Evolutionary conservation across 73 alveolate species (phyloP).

Genomic region (Paramecium pentaurelia): DNA sequence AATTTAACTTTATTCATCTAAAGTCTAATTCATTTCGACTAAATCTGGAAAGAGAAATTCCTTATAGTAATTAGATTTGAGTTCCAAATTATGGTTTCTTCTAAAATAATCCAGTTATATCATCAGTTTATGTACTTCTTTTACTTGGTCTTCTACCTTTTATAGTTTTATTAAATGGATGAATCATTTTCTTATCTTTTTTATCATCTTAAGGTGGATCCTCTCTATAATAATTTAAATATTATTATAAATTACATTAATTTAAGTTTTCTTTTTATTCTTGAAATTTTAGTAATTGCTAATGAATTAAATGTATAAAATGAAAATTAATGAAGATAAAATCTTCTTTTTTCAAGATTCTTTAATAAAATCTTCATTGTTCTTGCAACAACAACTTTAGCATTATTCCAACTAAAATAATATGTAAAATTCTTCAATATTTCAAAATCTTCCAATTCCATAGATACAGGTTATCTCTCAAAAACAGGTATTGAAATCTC

Average conservation of each 20-base stretch:
- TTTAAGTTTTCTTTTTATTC: constrained; percentile 22
- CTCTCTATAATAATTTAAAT: neutral
- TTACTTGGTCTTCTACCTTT: neutral
- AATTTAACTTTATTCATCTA: neutral
- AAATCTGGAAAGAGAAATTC: neutral
- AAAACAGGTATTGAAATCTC: neutral
- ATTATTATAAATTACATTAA: neutral
- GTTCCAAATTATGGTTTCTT: neutral
- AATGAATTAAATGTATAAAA: neutral
- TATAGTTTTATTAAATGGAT: neutral
- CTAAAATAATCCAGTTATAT: neutral
- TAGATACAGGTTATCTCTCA: neutral
- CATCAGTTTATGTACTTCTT: neutral
- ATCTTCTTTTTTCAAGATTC: neutral
- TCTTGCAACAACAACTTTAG: neutral
- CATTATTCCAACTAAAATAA: constrained; percentile 17
- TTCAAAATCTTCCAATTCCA: constrained; percentile 38
- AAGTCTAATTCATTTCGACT: neutral
- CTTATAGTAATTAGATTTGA: neutral
- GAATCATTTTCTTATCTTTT: neutral
- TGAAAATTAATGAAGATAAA: neutral
- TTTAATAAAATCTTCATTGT: neutral
- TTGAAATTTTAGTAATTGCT: neutral
- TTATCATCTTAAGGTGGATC: neutral
- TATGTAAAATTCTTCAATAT: neutral